Conservation (phyloP, 2,329 filamentous ascomycete species). For the Botrytis fragariae region DNA sequence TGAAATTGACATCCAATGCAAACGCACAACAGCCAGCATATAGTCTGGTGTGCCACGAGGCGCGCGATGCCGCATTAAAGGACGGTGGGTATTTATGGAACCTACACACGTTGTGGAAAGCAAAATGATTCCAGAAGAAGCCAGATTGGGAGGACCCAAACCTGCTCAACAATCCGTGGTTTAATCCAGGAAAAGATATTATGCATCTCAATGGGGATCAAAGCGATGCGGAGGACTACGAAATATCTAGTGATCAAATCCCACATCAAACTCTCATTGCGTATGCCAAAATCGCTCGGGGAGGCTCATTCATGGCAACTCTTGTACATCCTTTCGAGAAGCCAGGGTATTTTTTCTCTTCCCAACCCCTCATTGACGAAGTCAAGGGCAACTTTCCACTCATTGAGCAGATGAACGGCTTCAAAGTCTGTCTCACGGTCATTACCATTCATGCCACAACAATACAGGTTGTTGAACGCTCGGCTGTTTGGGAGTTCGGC, state of each 20-base stretch:
- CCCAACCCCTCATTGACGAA: rapidly evolving
- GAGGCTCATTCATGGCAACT: background rate
- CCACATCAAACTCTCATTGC: background rate
- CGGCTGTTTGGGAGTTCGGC: background rate
- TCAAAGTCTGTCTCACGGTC: background rate
- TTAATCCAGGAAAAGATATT: background rate
- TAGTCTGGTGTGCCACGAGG: background rate
- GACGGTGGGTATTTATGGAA: background rate
- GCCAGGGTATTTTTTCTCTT: too few species aligned
- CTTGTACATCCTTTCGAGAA: background rate
- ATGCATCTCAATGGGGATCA: background rate
- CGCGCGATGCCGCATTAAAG: background rate
- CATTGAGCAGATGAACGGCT: background rate
- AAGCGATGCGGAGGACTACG: too few species aligned
- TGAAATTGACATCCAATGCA: background rate
- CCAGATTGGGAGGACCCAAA: background rate
- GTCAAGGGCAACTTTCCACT: background rate
- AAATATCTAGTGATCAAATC: too few species aligned
- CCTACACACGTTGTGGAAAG: background rate
- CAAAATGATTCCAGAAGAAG: background rate
- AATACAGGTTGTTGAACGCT: background rate
- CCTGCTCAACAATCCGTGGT: background rate
- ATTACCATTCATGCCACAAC: background rate
- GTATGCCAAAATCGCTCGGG: background rate
- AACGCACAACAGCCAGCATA: background rate